phyloP scores from a whole-genome alignment of 352 stramenopile genomes.

The Phytopythium chamaehyphon region DNA sequence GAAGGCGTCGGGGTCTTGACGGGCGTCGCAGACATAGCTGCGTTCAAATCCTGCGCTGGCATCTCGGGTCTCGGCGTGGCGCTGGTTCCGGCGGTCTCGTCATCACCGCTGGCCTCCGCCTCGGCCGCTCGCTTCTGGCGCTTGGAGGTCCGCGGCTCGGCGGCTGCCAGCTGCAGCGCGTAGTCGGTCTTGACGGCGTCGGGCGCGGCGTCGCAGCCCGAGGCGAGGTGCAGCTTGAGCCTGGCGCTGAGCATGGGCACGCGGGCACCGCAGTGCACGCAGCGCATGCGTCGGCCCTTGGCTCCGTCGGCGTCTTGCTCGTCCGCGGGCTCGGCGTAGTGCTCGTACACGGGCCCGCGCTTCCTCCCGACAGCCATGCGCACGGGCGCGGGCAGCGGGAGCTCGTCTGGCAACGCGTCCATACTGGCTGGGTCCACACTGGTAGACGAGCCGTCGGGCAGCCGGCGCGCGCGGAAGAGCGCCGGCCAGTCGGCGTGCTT shows the following conservation, averaged over 20 bases:
- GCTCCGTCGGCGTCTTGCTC: background rate
- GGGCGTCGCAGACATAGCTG: background rate
- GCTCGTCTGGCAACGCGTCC: slow-evolving; percentile 22
- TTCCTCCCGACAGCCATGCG: slow-evolving; percentile 18
- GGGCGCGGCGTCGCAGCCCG: slow-evolving; percentile 15
- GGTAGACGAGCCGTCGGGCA: background rate
- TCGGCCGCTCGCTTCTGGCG: slow-evolving; percentile 2
- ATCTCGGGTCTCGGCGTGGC: too few species aligned
- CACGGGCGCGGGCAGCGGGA: slow-evolving; percentile 3
- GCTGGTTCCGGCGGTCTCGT: too few species aligned
- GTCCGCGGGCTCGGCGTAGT: slow-evolving; percentile 24
- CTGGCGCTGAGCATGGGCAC: slow-evolving; percentile 24
- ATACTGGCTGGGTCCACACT: slow-evolving; percentile 9
- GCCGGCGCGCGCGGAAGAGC: slow-evolving; percentile 12
- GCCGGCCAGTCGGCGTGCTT: slow-evolving; percentile 29
- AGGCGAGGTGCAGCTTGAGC: slow-evolving; percentile 22
- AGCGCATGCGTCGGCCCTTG: slow-evolving; percentile 28
- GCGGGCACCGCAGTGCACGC: slow-evolving; percentile 21
- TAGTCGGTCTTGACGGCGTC: slow-evolving; percentile 15
- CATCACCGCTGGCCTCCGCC: background rate
- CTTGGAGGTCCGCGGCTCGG: background rate
- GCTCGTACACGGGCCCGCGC: slow-evolving; percentile 28
- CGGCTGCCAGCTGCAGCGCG: background rate
- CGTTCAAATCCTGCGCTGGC: too few species aligned
- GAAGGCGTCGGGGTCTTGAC: background rate